Base-by-base conservation (phyloP, 257 asterid species). In the Ajuga chamaepitys region DNA sequence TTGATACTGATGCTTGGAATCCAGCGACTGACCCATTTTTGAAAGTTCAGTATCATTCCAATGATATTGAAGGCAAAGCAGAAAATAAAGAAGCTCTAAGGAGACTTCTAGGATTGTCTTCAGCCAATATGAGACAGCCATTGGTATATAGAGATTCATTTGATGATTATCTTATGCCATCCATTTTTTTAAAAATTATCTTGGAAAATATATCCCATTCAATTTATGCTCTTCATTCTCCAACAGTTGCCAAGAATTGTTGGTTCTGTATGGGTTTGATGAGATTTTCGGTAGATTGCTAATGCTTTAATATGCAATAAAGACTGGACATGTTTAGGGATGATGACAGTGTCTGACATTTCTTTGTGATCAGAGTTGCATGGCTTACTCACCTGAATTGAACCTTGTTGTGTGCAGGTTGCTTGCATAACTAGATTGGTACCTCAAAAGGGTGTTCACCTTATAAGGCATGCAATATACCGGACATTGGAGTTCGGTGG, bases 371-470 rank as follows among this genome's bases (percentile, higher is more conserved):
- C 41, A 17, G 14, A 5, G 34, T 14, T 45, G 22, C 22, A 46
- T 35, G 40, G 55, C 56, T 46, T 56, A 8, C 26, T 53, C 42
- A 42, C 59, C 66, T 57, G 52, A 62, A 28, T 40, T 54, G 37
- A 47, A 17, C 44, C 28, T 63, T 18, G 46, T 45, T 46, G 52
- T 34, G 51, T 58, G 66, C 82, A 93, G 99, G 95, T 93, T 77
- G 87, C 95, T 57, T 93, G 96, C 88, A 87, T 93, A 70, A 89
- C 97, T 65, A 87, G 99, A 79, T 78, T 93, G 92, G 99, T 93
- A 32, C 96, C 99, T 58, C 99, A 89, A 74, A 93, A 93, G 72
- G 99, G 99, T 47, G 97, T 89, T 35, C 95, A 93, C 87, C 95
- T 93, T 66, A 87, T 93, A 71, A 81, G 96, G 80, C 95, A 93